Conservation (phyloP, 306 rosid species). For the Vachellia collinsii region DNA sequence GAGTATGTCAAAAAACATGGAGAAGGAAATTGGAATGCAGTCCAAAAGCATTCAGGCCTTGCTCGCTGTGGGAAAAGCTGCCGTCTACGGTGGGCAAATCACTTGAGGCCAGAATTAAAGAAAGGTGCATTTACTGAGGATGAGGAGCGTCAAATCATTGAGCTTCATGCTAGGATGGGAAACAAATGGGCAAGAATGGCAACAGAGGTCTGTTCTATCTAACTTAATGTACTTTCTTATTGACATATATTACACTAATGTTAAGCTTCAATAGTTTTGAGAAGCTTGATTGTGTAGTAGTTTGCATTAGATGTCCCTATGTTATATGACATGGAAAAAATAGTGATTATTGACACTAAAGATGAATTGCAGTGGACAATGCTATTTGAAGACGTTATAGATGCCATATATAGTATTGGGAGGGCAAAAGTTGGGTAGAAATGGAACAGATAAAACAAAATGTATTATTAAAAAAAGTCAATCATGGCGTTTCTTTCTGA, state of each 20-base stretch:
- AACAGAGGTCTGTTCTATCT: slow-evolving; percentile 37
- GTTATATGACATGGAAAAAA: neutral
- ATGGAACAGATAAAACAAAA: neutral
- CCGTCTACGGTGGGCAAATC: slow-evolving; percentile 79
- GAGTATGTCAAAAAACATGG: slow-evolving; percentile 66
- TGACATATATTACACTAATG: neutral
- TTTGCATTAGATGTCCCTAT: slow-evolving; percentile 5
- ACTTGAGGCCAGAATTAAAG: slow-evolving; percentile 65
- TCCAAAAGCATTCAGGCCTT: slow-evolving; percentile 64
- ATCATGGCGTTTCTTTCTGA: neutral
- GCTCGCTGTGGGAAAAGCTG: slow-evolving; percentile 86
- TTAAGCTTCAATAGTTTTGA: neutral
- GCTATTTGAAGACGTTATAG: neutral
- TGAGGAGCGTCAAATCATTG: slow-evolving; percentile 50
- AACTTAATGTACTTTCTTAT: neutral
- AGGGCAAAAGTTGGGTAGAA: neutral
- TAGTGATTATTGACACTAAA: neutral
- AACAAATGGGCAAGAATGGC: slow-evolving; percentile 86
- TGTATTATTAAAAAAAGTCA: neutral
- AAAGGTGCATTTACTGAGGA: slow-evolving; percentile 58
- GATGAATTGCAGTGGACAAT: neutral
- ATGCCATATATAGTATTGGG: neutral
- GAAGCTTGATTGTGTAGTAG: neutral
- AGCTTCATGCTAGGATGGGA: slow-evolving; percentile 65
- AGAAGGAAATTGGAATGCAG: slow-evolving; percentile 79